Evolutionary conservation across 169 alveolate genomes (phyloP).

Genomic region (Hepatocystis sp.): DNA sequence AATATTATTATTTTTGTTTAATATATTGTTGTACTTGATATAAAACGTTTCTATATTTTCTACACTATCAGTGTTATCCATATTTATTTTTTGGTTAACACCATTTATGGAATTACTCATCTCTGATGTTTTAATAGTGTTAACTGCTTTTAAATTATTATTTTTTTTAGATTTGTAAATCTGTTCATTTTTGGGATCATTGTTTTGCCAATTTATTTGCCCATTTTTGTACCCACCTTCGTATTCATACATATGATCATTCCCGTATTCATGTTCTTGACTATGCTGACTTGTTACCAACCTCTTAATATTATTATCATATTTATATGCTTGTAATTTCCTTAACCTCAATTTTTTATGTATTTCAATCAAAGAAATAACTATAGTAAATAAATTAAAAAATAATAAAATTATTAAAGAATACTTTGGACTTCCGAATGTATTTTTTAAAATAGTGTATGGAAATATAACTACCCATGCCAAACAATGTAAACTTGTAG

Average conservation of each 20-base stretch:
- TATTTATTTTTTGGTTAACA: too few relatives aligned
- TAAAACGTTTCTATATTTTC: too few relatives aligned
- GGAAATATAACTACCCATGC: slow-evolving; percentile 58
- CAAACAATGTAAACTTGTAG: slow-evolving; percentile 21
- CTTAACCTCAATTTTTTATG: slow-evolving; percentile 4
- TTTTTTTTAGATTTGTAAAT: too few relatives aligned
- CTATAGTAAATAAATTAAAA: slow-evolving; percentile 16
- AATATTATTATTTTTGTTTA: background rate
- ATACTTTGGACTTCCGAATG: slow-evolving; percentile 1
- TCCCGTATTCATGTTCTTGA: background rate
- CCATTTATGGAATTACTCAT: too few relatives aligned
- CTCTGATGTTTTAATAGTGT: too few relatives aligned
- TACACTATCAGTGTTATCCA: too few relatives aligned
- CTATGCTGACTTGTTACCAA: too few relatives aligned
- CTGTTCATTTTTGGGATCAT: too few relatives aligned
- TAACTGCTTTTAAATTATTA: too few relatives aligned
- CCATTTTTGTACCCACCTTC: too few relatives aligned
- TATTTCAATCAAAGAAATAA: slow-evolving; percentile 26
- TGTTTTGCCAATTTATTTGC: too few relatives aligned
- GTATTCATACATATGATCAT: background rate
- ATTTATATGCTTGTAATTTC: background rate
- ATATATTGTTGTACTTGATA: background rate
- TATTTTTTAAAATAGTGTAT: slow-evolving; percentile 2
- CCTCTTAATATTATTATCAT: too few relatives aligned
- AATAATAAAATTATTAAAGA: slow-evolving; percentile 13